Base-by-base conservation (phyloP, 169 alveolate genomes). In the Cryptosporidium sp. region DNA sequence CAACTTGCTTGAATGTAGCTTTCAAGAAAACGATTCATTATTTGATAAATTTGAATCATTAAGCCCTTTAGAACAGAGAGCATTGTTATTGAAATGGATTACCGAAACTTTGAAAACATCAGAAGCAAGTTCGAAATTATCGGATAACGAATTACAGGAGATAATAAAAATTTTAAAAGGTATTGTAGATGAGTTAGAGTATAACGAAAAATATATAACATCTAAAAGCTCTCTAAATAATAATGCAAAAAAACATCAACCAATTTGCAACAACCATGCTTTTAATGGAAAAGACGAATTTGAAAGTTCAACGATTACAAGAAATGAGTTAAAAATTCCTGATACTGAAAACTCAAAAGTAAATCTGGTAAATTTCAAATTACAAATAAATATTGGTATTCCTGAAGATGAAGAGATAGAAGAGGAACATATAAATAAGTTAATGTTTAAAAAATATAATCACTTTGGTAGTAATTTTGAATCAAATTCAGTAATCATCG, bases 371-470 rank as follows among this genome's bases (percentile, higher is more conserved):
- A 45, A 70, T 16, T 59, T 71, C 35, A 73, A 23, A 18, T 37
- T 52, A 35, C 75, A 61, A 14, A 80, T 80, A 21, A 62, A 59
- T 50, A 65, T 80, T 23, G 80, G 75, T 9, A 80, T 80, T 35
- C 89, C 89, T 8, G 89, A 80, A 59, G 89, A 80, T 39, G 75
- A 80, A 62, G 89, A 80, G 62, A 59, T 80, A 12, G 89, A 62
- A 41, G 89, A 80, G 45, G 65, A 62, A 1, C 51, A 33, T 65
- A 80, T 80, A 0, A 67, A 43, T 62, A 48, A 62, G n/a, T 41
- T 23, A 8, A 43, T 62, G 14, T 23, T 23, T 55, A 39, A 43
- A 26, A 80, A 41, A 21, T 62, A 35, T 12, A 3, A 10, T 18
- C 29, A 43, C 37, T 33, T 21, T 1, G 16, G 39, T 59, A n/a